Evolutionary conservation across 164 flowering plant species (phyloP).

Genomic region (Umbellularia californica): DNA sequence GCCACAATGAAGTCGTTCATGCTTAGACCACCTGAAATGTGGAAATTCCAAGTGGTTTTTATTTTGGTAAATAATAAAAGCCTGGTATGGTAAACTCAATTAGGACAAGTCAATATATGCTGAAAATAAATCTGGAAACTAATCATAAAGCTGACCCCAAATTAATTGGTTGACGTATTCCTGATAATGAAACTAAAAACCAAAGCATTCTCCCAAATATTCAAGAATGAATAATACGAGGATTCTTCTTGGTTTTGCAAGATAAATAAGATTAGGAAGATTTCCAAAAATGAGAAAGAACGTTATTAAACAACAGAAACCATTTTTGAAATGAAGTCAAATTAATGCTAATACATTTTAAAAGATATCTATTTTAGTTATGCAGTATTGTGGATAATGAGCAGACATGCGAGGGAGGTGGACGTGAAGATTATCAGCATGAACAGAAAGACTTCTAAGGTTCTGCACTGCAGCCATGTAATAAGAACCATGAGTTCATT

Average conservation of each 20-base stretch:
- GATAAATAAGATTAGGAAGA: not conserved
- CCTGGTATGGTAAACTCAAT: not conserved
- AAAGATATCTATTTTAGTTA: too few species aligned
- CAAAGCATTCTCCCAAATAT: not conserved
- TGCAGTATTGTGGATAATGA: too few species aligned
- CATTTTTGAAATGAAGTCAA: too few species aligned
- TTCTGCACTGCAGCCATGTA: too few species aligned
- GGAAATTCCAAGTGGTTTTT: not conserved
- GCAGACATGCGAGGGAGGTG: too few species aligned
- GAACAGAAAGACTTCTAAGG: too few species aligned
- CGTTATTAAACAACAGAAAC: not conserved
- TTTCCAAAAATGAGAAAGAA: not conserved
- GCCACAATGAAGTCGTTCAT: conserved; percentile 93
- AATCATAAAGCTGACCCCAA: not conserved
- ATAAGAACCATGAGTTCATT: too few species aligned
- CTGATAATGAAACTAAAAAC: not conserved
- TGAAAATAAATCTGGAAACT: not conserved
- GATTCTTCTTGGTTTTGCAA: not conserved
- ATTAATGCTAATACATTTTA: too few species aligned
- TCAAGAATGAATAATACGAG: not conserved
- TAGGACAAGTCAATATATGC: not conserved
- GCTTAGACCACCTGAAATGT: conserved; percentile 79
- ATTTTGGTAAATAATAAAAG: not conserved
- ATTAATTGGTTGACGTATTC: not conserved
- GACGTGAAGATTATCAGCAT: too few species aligned